These are phyloP conservation scores for Keqinozyma sinolaborantium DNA, from an alignment of 1,139 yeast genomes.

Conservation along the genomic window DNA sequence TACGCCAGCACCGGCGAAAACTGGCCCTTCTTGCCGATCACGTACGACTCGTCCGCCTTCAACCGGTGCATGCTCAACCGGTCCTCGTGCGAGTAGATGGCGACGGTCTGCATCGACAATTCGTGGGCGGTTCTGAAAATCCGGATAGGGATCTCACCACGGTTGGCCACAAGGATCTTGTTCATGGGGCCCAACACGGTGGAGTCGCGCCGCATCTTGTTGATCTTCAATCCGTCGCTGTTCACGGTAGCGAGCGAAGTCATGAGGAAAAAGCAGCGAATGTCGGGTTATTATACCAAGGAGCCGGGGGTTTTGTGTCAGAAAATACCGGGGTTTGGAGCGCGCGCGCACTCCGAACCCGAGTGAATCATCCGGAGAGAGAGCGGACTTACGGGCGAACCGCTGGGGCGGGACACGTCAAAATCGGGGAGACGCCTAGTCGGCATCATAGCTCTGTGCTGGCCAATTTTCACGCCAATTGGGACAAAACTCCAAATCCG, in stretches of 20 bases:
- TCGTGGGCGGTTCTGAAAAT: constrained; percentile 98
- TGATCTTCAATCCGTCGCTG: constrained; percentile 25
- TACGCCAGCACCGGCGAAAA: constrained; percentile 96
- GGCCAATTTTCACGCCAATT: too few relatives aligned
- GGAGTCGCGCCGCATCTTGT: constrained; percentile 60
- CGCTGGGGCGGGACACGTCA: too few relatives aligned
- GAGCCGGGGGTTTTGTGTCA: constrained; percentile 2
- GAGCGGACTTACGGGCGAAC: too few relatives aligned
- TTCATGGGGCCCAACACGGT: constrained; percentile 62
- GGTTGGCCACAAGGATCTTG: constrained; percentile 85
- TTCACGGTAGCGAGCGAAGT: constrained; percentile 13
- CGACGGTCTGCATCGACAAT: constrained; percentile 95
- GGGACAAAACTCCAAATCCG: not conserved
- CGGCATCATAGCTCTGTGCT: too few relatives aligned
- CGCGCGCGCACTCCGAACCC: constrained; percentile 4
- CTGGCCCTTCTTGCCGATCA: constrained; percentile 86
- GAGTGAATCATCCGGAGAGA: too few relatives aligned
- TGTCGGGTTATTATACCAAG: constrained; percentile 1
- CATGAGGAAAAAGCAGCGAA: constrained; percentile 9
- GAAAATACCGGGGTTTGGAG: too few relatives aligned
- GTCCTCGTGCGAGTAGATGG: constrained; percentile 96
- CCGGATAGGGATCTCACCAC: constrained; percentile 91
- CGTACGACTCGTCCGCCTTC: constrained; percentile 91
- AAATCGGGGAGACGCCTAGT: too few relatives aligned
- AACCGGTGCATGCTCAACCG: constrained; percentile 91